phyloP scores from a whole-genome alignment of 768 basidiomycete genomes.

The Mycena vulgaris region DNA sequence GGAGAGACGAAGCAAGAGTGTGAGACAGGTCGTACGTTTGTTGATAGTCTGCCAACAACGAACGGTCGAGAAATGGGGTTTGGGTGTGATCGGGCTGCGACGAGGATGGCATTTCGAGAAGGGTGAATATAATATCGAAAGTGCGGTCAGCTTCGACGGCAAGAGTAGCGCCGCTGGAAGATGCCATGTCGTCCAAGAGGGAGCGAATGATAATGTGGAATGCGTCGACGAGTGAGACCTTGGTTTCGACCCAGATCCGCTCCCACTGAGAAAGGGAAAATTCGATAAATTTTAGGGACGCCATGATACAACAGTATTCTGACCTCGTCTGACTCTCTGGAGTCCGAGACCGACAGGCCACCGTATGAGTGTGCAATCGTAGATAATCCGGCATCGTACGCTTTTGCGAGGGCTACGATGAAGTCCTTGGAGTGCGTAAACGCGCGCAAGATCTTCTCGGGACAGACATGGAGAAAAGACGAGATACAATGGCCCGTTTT shows the following conservation, averaged over 20 bases:
- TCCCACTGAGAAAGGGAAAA: constrained; percentile 69
- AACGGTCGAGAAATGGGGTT: constrained; percentile 76
- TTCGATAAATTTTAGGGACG: background rate
- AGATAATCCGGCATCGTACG: constrained; percentile 73
- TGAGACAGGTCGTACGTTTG: constrained; percentile 72
- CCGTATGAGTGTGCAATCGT: constrained; percentile 74
- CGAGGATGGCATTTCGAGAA: constrained; percentile 64
- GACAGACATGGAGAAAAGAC: constrained; percentile 67
- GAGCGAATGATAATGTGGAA: constrained; percentile 73
- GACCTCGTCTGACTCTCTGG: constrained; percentile 39
- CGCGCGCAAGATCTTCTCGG: constrained; percentile 62
- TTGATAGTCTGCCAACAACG: constrained; percentile 82
- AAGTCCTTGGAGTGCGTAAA: constrained; percentile 71
- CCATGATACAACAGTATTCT: constrained; percentile 55
- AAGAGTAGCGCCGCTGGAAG: constrained; percentile 59
- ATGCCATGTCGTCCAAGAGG: constrained; percentile 64
- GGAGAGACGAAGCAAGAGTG: constrained; percentile 63
- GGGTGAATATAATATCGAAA: constrained; percentile 71
- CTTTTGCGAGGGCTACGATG: constrained; percentile 67
- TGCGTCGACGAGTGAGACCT: constrained; percentile 78
- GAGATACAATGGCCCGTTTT: constrained; percentile 73
- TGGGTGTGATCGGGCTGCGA: constrained; percentile 45
- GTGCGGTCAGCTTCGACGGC: constrained; percentile 65
- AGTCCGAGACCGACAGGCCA: constrained; percentile 57
- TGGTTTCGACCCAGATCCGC: constrained; percentile 78